A percentile compares a stretch with the other conserved stretches of the same genome.
Evolutionary conservation across 2,329 filamentous ascomycete species (phyloP).

Genomic region (Fusarium chlamydosporum): DNA sequence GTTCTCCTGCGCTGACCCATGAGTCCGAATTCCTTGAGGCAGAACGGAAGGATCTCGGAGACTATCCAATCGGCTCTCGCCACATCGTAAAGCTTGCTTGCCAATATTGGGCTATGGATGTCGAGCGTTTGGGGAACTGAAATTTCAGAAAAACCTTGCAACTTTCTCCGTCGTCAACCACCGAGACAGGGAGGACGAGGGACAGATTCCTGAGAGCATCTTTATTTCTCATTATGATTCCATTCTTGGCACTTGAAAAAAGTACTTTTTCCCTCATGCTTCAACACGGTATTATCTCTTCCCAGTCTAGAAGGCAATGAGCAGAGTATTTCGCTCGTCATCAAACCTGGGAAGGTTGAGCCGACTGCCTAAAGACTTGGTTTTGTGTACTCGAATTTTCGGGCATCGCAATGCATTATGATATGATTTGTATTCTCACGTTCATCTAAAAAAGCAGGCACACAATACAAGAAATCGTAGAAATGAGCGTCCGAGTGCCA

Average conservation of each 20-base stretch:
- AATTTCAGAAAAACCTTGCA: not conserved
- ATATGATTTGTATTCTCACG: not conserved
- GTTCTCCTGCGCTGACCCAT: fast-evolving
- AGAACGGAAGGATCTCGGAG: not conserved
- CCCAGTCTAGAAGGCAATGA: not conserved
- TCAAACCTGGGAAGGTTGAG: not conserved
- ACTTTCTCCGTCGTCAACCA: not conserved
- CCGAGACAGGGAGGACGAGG: not conserved
- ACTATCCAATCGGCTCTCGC: not conserved
- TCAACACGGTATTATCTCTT: not conserved
- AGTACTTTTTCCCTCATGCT: not conserved
- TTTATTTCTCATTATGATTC: not conserved
- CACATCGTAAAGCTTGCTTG: not conserved
- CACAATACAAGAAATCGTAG: not conserved
- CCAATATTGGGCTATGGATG: not conserved
- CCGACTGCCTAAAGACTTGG: not conserved
- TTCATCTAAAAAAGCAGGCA: not conserved
- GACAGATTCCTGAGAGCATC: not conserved
- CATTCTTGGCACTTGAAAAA: not conserved
- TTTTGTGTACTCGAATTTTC: fast-evolving
- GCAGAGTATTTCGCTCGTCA: not conserved
- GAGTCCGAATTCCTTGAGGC: not conserved
- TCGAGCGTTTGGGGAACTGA: not conserved
- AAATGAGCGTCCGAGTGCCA: not conserved
- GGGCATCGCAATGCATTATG: not conserved